Evolutionary conservation across 2,329 filamentous ascomycete species (phyloP).

Genomic region (Diaporthe sp.): DNA sequence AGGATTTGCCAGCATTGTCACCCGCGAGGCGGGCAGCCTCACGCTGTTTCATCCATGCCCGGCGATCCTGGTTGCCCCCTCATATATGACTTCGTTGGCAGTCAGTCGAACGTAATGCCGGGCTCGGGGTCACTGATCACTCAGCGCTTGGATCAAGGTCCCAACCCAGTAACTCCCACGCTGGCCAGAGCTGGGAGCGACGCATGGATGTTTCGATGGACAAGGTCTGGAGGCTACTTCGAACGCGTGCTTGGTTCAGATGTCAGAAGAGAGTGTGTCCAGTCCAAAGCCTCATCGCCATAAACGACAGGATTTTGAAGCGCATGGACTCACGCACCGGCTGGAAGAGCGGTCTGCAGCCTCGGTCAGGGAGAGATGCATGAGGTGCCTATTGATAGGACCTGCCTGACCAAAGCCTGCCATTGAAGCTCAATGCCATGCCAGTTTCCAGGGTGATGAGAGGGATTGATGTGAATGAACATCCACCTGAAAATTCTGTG

Average conservation of each 20-base stretch:
- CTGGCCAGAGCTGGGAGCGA: background rate
- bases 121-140: background rate
- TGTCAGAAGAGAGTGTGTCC: background rate
- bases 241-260: background rate
- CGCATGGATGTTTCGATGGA: background rate
- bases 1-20: background rate
- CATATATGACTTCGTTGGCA: conserved; percentile 13
- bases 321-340: background rate
- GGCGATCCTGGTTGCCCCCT: conserved; percentile 11
- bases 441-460: background rate
- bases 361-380: background rate
- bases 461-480: background rate
- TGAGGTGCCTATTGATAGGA: background rate
- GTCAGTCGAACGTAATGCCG: background rate
- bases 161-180: background rate
- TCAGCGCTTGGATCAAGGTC: background rate
- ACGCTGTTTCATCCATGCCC: conserved; percentile 15
- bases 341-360: conserved; percentile 15
- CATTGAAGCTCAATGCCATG: background rate
- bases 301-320: background rate
- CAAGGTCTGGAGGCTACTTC: background rate
- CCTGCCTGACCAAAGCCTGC: background rate
- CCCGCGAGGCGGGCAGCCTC: conserved; percentile 2
- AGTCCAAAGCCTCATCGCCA: background rate
- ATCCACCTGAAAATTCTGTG: background rate